Evolutionary conservation across 208 protist species (phyloP), one percentile per base, ranked within the genome.

Genomic region (Perkinsela sp.): DNA sequence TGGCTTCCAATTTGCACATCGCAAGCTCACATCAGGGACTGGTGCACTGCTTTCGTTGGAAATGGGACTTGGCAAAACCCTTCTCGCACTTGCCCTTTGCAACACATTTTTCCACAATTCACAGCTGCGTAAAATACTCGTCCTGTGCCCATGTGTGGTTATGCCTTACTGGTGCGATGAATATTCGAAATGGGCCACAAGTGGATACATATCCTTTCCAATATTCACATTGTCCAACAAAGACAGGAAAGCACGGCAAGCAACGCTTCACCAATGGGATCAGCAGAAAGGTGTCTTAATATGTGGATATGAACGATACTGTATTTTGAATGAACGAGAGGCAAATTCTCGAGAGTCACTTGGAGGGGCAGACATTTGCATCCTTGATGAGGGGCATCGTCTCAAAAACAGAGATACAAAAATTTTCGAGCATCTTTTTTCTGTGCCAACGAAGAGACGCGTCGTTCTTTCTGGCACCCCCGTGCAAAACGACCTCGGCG

Each of bases 31-130:
- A 28, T 80, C 81, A 67, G 69, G 80, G 30, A 86, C 76, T 32
- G 86, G 86, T 2, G 86, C 81, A 68, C 77, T 92, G 22, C 70
- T 92, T 29, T 82, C 83, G 0, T 79, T 92, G 78, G 85, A 78
- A 13, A 92, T 92, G 86, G 86, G 86, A n/a, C 76, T 92, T 1
- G 86, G 86, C 30, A 90, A 92, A 70, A 90, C 86, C 16, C 80
- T 92, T 0, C 79, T 92, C 31, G 82, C 84, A 15, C 75, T 90
- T 32, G 75, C 77, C 0, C 31, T 86, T 30, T 86, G 80, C 69
- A 90, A 78, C 73, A 88, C 86, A 16, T 72, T 80, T 68, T 69
- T 86, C 69, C 72, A 78, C 68, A 22, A 76, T 15, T 65, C 69
- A 30, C 75, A 73, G 2, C 31, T 77, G 31, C 67, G 68, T 1